Evolutionary conservation across 2,329 filamentous ascomycete species (phyloP), one percentile per base, ranked within the genome.

Genomic region (Aspergillus sp.): DNA sequence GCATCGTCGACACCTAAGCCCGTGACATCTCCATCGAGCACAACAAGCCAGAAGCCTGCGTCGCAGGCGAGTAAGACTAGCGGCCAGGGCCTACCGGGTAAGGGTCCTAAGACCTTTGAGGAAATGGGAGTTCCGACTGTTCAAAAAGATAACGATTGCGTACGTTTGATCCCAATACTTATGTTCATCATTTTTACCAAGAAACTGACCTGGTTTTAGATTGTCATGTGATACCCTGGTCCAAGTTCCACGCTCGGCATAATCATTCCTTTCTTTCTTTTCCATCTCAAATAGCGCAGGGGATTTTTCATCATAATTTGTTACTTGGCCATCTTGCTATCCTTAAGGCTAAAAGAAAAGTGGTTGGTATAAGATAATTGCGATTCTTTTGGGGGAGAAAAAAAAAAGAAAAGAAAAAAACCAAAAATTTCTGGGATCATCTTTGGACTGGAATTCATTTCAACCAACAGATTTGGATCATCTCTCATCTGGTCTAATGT

Each of bases 31-130:
- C 45, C 49, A 12, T 49, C 59, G 27, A 42, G 51, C 37, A 42
- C 47, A 64, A 69, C 50, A 51, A 68, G 11, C 60, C 71, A 70
- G 41, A 62, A 59, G 33, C 59, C 66, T 30, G 53, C 58, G 13
- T 53, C 54, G 31, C 44, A 53, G 48, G 65, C 63, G 10, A 48
- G 64, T 12, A 58, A 59, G 42, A 45, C 58, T 27, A 37, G 44
- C 33, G 45, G 45, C 33, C 51, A 47, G 43, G 50, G 67, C 49
- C 64, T 71, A 37, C 73, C 79, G 29, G 78, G 77, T 39, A 88
- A 90, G 61, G 93, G 91, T 8, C 91, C 93, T 1, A 88, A 93
- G 57, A 97, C 93, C 0, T 98, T 98, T 65, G 91, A 96, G 63
- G 90, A 94, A 63, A 98, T 98, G 93, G 93, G 93, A 33, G 91